Evolutionary conservation across 805 yeast species (phyloP).

Genomic region (Barnettozyma sp.): DNA sequence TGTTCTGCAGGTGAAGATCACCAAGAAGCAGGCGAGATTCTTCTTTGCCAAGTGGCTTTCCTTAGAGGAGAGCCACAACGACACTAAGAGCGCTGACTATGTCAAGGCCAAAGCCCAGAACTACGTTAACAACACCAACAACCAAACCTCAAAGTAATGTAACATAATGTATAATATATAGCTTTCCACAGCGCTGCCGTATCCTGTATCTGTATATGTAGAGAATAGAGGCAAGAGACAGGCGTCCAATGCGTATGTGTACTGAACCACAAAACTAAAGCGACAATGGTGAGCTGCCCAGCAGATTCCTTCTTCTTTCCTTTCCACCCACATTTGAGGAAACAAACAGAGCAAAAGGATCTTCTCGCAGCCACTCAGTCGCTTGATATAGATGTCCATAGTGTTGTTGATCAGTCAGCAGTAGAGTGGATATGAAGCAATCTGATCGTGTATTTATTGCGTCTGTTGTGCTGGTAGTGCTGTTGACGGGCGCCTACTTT

Average conservation of each 20-base stretch:
- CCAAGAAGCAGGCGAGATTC: constrained; percentile 87
- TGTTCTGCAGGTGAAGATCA: constrained; percentile 55
- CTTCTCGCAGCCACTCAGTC: no score
- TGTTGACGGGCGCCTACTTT: background rate
- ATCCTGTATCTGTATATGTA: no score
- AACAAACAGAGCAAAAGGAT: no score
- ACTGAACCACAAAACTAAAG: background rate
- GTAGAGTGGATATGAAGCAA: background rate
- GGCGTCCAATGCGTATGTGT: no score
- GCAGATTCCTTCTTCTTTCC: background rate
- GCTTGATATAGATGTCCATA: background rate
- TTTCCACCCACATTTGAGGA: background rate
- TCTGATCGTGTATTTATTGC: background rate
- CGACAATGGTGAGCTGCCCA: background rate
- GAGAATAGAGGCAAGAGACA: no score
- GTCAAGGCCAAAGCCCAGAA: constrained; percentile 90
- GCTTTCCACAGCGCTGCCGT: no score
- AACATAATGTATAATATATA: no score
- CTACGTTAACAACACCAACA: constrained; percentile 48
- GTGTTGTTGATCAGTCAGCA: background rate
- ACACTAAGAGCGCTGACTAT: constrained; percentile 65
- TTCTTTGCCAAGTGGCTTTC: constrained; percentile 90
- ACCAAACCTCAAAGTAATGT: no score
- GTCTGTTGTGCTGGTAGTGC: background rate
- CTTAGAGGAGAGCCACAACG: constrained; percentile 64